phyloP scores from a whole-genome alignment of 306 rosid genomes.

The Elaeagnus macrophylla region DNA sequence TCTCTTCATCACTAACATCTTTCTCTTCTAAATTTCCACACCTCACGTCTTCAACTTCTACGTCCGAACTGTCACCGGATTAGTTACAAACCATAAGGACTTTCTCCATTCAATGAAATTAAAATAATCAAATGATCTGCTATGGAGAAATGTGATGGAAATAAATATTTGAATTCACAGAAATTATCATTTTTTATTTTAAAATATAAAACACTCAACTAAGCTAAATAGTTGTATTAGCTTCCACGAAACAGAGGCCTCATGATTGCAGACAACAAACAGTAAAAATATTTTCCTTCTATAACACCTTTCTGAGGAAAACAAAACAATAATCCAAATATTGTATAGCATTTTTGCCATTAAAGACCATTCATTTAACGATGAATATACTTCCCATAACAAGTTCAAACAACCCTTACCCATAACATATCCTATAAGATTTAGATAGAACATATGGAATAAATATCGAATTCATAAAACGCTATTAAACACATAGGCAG shows the following conservation, averaged over 20 bases:
- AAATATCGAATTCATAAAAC: background rate
- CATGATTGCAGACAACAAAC: background rate
- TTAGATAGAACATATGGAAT: slow-evolving; percentile 6
- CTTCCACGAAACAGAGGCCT: too few species aligned
- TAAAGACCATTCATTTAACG: too few species aligned
- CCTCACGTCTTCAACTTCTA: slow-evolving; percentile 72
- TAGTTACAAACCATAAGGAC: slow-evolving; percentile 25
- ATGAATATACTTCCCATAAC: background rate
- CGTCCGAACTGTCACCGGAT: slow-evolving; percentile 55
- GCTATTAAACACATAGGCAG: slow-evolving; percentile 6
- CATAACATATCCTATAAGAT: slow-evolving; percentile 1
- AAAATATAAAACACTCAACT: slow-evolving; percentile 11
- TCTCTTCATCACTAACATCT: slow-evolving; percentile 96
- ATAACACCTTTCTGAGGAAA: slow-evolving; percentile 5
- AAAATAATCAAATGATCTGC: slow-evolving; percentile 2
- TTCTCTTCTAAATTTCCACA: slow-evolving; percentile 66
- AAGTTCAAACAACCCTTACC: background rate
- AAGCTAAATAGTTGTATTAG: slow-evolving; percentile 1
- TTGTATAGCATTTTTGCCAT: too few species aligned
- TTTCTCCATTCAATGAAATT: slow-evolving; percentile 22
- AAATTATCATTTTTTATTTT: background rate
- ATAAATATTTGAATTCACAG: background rate
- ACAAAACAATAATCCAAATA: background rate
- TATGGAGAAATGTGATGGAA: slow-evolving; percentile 8
- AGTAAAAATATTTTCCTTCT: background rate